These are phyloP conservation scores for Sphenostylis stenocarpa DNA, from an alignment of 306 rosid species.

Conservation along the genomic window DNA sequence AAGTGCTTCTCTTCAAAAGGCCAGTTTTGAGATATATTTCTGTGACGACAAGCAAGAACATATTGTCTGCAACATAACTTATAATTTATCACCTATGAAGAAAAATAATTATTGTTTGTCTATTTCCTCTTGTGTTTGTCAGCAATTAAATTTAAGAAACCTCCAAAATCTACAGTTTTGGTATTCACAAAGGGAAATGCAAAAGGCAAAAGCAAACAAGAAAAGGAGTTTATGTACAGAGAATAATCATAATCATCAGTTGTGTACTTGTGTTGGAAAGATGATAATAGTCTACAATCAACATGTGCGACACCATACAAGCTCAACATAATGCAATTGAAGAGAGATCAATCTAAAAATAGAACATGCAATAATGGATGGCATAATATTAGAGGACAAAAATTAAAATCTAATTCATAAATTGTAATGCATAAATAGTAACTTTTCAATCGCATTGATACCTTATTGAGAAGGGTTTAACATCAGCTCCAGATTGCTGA, in stretches of 20 bases:
- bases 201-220: not conserved
- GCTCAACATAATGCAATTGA: not conserved
- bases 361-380: conserved; percentile 43
- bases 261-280: not conserved
- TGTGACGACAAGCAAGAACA: conserved; percentile 56
- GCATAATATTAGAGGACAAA: not conserved
- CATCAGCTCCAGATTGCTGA: conserved; percentile 42
- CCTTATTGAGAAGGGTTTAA: conserved; percentile 59
- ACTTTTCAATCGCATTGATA: not conserved
- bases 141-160: not conserved
- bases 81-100: not conserved
- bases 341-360: conserved; percentile 4
- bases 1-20: conserved; percentile 58
- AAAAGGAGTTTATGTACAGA: not conserved
- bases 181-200: not conserved
- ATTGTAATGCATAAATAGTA: not conserved
- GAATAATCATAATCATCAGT: not conserved
- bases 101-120: not conserved
- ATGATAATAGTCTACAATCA: not conserved
- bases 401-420: not conserved
- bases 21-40: conserved; percentile 45
- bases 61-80: conserved; percentile 45
- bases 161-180: not conserved
- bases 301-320: not conserved
- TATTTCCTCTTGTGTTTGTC: not conserved